Percentiles rank a stretch among this genome's conserved stretches.
Conservation (phyloP, 176 grass and related monocot species). For the Musa acuminata region DNA sequence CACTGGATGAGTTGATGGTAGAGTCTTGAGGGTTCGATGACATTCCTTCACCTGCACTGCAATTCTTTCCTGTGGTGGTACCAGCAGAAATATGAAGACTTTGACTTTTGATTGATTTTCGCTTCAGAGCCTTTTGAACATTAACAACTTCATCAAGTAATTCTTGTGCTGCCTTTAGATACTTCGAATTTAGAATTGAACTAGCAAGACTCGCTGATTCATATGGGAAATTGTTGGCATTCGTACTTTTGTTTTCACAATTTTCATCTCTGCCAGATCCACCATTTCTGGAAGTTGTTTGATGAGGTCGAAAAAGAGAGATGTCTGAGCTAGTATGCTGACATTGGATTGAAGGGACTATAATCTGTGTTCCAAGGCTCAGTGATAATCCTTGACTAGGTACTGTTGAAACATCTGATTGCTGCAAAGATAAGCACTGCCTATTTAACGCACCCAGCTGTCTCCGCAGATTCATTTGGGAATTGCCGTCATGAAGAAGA, state of each 20-base stretch:
- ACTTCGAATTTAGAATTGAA: slow-evolving; percentile 61
- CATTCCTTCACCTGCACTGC: slow-evolving; percentile 22
- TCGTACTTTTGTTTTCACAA: slow-evolving; percentile 1
- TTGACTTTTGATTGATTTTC: slow-evolving; percentile 38
- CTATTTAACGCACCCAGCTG: slow-evolving; percentile 54
- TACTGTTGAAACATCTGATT: slow-evolving; percentile 16
- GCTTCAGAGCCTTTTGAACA: slow-evolving; percentile 51
- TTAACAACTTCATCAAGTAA: slow-evolving; percentile 76
- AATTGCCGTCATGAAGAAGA: not conserved
- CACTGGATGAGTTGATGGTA: slow-evolving; percentile 32
- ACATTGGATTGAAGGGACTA: slow-evolving; percentile 66
- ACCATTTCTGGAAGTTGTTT: slow-evolving; percentile 24
- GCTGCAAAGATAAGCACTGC: slow-evolving; percentile 18
- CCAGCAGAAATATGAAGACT: slow-evolving; percentile 24
- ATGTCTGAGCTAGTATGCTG: slow-evolving; percentile 23
- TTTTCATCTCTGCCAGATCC: not conserved
- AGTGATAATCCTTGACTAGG: slow-evolving; percentile 70
- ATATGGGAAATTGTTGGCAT: not conserved
- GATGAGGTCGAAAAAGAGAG: slow-evolving; percentile 33
- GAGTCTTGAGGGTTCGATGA: slow-evolving; percentile 25
- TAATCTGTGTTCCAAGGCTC: slow-evolving; percentile 68
- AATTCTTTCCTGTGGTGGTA: slow-evolving; percentile 33
- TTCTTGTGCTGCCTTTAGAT: slow-evolving; percentile 57
- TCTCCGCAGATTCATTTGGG: slow-evolving; percentile 40
- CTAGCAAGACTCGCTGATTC: slow-evolving; percentile 17